Evolutionary conservation across 169 alveolate genomes (phyloP), one percentile per base, ranked within the genome.

Genomic region (Eimeria brunetti): DNA sequence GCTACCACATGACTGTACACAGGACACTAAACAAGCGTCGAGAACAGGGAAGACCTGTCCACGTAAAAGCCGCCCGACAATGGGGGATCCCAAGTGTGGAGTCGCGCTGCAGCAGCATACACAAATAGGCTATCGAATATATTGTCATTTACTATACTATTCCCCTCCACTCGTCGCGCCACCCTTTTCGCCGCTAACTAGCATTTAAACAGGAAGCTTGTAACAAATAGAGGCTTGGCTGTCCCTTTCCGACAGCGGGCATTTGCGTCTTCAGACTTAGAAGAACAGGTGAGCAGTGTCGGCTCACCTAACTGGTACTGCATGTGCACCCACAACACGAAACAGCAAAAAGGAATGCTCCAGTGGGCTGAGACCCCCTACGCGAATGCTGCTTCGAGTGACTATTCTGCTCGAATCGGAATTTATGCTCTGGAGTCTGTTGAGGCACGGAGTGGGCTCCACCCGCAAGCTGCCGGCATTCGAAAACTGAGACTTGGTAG

Each of bases 11-110:
- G 92, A 38, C 62, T 62, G 80, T 38, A 38, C 49, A 16, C 92
- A 86, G 30, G 60, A 86, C 51, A 64, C 92, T 20, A 86, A 53
- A 67, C 92, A 86, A 2, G 81, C 92, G 92, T 58, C 92, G 14
- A 86, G 81, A n/a, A 86, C 92, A 38, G 81, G 81, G 44, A 86
- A 86, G 53, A 86, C 92, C 81, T 86, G 92, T 27, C 92, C 46
- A 67, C 83, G 81, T 41, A 86, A 44, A 64, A 86, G 80, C 46
- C 92, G 92, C 30, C 92, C 92, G 9, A 86, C 92, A 41, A 38
- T 62, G 81, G 44, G 92, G 71, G 92, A 86, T 30, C 92, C 92
- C 46, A 86, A 9, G 83, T 86, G 81, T 7, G 92, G 92, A 27
- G 92, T 62, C 62, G 81, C 92, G 81, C 92, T 86, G 92, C 92